Base-by-base conservation (phyloP, 768 basidiomycete species). In the Exsudoporus frostii region DNA sequence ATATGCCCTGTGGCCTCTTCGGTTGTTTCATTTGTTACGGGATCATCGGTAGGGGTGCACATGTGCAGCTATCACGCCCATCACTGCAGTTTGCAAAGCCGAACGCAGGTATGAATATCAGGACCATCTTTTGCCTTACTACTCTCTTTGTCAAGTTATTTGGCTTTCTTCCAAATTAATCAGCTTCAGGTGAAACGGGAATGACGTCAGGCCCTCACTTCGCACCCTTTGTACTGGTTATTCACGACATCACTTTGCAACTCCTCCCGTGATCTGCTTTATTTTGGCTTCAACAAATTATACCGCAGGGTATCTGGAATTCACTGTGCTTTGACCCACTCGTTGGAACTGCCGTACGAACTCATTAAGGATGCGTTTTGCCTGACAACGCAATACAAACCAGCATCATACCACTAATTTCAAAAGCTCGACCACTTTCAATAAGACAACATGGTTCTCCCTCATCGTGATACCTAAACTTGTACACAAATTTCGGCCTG, bases 31-130 rank as follows among this genome's bases (percentile, higher is more conserved):
- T 53, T 8, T 25, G 39, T 60, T 30, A 54, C 50, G 52, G 45
- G 33, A 45, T 32, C 41, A 10, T 63, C 48, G 15, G 65, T 20
- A 44, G 64, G 55, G 0, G 50, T 27, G 60, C 10, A 25, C 45
- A 24, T 34, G 22, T 37, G 36, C 13, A 27, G 19, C 11, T 37
- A 36, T 37, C 46, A 14, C 34, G 34, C 5, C 46, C 3, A 48
- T 37, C 46, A 14, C 14, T 48, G 30, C 22, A 10, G 27, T 19
- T 37, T 19, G 8, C 46, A 25, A n/a, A 25, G 36, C 56, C 30
- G 17, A 37, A 42, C 32, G 32, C 22, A 27, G 32, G 37, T n/a
- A 17, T 56, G 34, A 56, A 20, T 4, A 8, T 30, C 22, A 27
- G 9, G 7, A 17, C n/a, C n/a, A 32, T 45, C 9, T 8, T 36